Evolutionary conservation across 2,329 filamentous ascomycete genomes (phyloP).

Genomic region (Diplodia seriata): DNA sequence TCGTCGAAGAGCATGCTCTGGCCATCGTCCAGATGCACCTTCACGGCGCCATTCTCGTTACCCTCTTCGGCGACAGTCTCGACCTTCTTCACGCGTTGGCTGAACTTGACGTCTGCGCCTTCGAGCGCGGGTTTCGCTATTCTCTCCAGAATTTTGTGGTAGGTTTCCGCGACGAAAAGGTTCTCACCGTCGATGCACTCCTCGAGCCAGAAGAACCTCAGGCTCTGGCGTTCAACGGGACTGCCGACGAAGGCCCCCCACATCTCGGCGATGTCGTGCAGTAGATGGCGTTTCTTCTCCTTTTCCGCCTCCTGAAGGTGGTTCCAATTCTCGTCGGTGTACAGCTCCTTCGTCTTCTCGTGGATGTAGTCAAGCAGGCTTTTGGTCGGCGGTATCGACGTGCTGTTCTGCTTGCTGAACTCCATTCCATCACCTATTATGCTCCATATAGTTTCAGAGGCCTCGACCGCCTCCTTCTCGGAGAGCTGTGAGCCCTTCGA

Average conservation of each 20-base stretch:
- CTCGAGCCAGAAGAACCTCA: conserved; percentile 80
- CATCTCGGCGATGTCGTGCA: conserved; percentile 63
- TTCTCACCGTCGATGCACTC: conserved; percentile 77
- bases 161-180: conserved; percentile 67
- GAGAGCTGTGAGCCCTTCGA: conserved; percentile 62
- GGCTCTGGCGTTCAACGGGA: conserved; percentile 67
- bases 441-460: conserved; percentile 66
- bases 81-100: conserved; percentile 56
- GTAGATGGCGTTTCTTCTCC: conserved; percentile 56
- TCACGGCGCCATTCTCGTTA: conserved; percentile 39
- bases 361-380: conserved; percentile 66
- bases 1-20: conserved; percentile 66
- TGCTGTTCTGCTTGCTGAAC: conserved; percentile 65
- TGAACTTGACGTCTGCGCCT: conserved; percentile 62
- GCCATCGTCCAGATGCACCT: conserved; percentile 57
- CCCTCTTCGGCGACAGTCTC: conserved; percentile 35
- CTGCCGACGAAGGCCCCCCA: conserved; percentile 77
- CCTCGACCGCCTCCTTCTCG: conserved; percentile 46
- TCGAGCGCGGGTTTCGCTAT: conserved; percentile 65
- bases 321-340: conserved; percentile 38
- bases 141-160: conserved; percentile 64
- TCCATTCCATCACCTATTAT: conserved; percentile 73
- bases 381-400: conserved; percentile 58
- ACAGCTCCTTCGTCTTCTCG: conserved; percentile 56
- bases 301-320: conserved; percentile 47